Evolutionary conservation across 176 grass and related monocot genomes (phyloP), one percentile per base, ranked within the genome.

Genomic region (Dactylis glomerata): DNA sequence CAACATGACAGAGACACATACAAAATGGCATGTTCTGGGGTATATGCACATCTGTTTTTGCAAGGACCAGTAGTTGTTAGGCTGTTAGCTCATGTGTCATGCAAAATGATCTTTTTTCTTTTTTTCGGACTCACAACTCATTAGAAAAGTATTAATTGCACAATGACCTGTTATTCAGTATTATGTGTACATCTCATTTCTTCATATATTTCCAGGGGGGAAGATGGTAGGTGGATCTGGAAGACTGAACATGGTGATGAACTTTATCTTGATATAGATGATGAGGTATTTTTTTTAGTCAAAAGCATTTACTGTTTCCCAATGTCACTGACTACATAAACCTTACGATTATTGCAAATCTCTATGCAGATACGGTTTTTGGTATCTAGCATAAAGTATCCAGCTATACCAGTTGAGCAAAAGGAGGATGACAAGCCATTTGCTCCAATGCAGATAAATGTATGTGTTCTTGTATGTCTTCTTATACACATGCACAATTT

Each of bases 401-500:
- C 89, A 15, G 79, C 91, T 75, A 90, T 94, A 76, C 96, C 96
- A 62, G 55, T 92, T 42, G 96, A 94, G 75, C 96, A 98, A 83
- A 90, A 94, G 75, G 91, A 90, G 70, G 63, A 90, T 79, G 88
- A 89, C 31, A 82, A 81, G 58, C 89, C 93, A 78, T 98, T 98
- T 85, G 80, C 91, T 80, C 92, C 96, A 50, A 95, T 98, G 96
- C 85, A 94, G 71, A 94, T 98, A 58, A 87, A 83, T 84, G 96
- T 98, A 85, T 72, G 88, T 33, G 31, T 59, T 52, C 27, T 40
- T 90, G 15, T 70, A 20, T 34, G 45, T 79, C n/a, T 32, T 57
- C 17, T 58, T 55, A 40, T 78, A 58, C 2, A 31, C 41, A 17
- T 55, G 19, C 49, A 30, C 8, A 69, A 50, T 27, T 3, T 74